Evolutionary conservation across 2,329 filamentous ascomycete genomes (phyloP), one percentile per base, ranked within the genome.

Genomic region (Fusarium illudens): DNA sequence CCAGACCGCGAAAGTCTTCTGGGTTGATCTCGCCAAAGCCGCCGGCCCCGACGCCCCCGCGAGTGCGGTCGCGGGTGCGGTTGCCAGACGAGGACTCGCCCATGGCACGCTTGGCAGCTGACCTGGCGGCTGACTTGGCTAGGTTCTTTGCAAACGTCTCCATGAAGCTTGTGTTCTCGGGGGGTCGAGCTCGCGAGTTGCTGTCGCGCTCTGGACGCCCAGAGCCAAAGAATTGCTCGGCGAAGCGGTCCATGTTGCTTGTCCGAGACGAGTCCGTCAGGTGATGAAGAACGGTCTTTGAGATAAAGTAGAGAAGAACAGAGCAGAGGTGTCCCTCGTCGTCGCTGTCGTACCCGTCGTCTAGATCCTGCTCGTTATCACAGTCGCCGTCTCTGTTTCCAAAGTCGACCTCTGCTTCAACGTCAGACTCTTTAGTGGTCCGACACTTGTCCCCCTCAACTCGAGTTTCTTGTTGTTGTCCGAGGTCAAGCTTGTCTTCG

Each of bases 41-140:
- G 12, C 30, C 30, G 10, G 54, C 53, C 13, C 61, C 62, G n/a
- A 55, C 53, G 33, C 62, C 62, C 10, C 58, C 48, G 8, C 65
- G 53, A 10, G 58, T 22, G 4, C 62, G 52, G 37, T 67, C 65
- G 3, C 51, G 66, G 19, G 56, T 53, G 25, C 65, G 68, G 7
- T 60, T 53, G 10, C 65, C 57, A 12, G 64, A 60, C 2, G 56
- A 62, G 8, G 50, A 37, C 22, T 67, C 50, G 10, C 70, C 68
- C 65, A 69, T 68, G 34, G 69, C 73, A 20, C 64, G 64, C 52
- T 65, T 73, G 32, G 65, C 67, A 15, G 71, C 71, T 4, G 71
- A 74, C n/a, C 54, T 70, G 37, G 70, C 71, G 19, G 71, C 71
- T 2, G 71, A 74, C 15, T 70, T 70, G 42, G 70, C 71, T 4